These are phyloP conservation scores for Rickenella mellea DNA, from an alignment of 768 basidiomycete species.

Conservation along the genomic window DNA sequence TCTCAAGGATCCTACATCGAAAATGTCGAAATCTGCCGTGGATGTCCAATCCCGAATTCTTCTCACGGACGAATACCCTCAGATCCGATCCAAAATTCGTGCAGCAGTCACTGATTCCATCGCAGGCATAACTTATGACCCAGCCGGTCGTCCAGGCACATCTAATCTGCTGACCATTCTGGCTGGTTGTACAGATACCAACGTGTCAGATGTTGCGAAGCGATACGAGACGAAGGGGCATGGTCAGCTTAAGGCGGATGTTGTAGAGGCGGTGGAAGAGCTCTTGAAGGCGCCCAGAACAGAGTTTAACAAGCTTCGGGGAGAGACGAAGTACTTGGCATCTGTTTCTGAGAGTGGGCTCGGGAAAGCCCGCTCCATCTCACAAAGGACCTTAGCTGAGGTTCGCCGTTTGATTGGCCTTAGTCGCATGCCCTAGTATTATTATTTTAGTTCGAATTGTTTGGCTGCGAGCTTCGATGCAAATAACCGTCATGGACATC, in stretches of 20 bases:
- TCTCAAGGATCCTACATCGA: slow-evolving; percentile 72
- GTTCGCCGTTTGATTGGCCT: slow-evolving; percentile 66
- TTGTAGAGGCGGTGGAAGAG: slow-evolving; percentile 64
- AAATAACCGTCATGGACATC: slow-evolving; percentile 11
- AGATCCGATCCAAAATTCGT: slow-evolving; percentile 65
- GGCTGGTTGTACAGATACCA: slow-evolving; percentile 54
- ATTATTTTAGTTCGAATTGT: neutral
- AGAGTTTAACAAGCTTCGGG: slow-evolving; percentile 57
- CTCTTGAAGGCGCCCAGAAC: slow-evolving; percentile 54
- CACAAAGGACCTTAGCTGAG: slow-evolving; percentile 51
- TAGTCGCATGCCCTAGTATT: neutral
- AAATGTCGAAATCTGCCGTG: slow-evolving; percentile 94
- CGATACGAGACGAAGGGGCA: slow-evolving; percentile 50
- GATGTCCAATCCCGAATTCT: slow-evolving; percentile 75
- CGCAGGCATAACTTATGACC: slow-evolving; percentile 71
- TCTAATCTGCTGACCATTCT: slow-evolving; percentile 77
- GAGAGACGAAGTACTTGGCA: slow-evolving; percentile 50
- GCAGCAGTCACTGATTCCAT: slow-evolving; percentile 81
- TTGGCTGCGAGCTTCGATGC: slow-evolving; percentile 10
- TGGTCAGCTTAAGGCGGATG: slow-evolving; percentile 62
- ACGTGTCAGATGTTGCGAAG: slow-evolving; percentile 34
- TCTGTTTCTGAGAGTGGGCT: slow-evolving; percentile 59
- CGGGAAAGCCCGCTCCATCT: slow-evolving; percentile 48
- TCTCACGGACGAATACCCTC: slow-evolving; percentile 59
- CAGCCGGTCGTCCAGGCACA: slow-evolving; percentile 67